phyloP scores from a whole-genome alignment of 2,329 filamentous ascomycete species.

The Colletotrichum sansevieriae region DNA sequence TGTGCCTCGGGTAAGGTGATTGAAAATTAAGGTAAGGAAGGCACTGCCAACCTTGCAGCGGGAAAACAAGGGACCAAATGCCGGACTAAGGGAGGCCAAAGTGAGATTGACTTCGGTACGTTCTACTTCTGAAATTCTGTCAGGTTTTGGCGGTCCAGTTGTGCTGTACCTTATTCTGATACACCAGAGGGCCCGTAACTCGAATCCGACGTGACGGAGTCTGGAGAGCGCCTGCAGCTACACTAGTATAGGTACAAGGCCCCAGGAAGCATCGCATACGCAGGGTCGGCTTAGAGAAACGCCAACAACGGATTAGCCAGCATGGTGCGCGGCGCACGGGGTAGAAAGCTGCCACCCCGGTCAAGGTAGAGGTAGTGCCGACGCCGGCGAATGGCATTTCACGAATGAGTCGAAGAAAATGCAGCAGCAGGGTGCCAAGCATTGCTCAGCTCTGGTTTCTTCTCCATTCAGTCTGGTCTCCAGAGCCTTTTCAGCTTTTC shows the following conservation, averaged over 20 bases:
- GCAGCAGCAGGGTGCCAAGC: conserved; percentile 7
- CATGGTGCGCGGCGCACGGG: no score
- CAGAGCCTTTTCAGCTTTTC: background rate
- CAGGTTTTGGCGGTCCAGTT: background rate
- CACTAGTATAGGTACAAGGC: no score
- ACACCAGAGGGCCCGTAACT: no score
- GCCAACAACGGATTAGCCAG: background rate
- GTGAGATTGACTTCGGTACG: no score
- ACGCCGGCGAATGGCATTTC: conserved; percentile 26
- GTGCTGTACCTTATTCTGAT: background rate
- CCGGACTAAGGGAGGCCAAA: no score
- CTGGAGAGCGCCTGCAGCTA: conserved; percentile 8
- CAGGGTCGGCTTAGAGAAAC: background rate
- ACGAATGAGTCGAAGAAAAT: background rate
- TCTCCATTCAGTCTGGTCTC: background rate
- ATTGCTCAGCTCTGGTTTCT: conserved; percentile 8
- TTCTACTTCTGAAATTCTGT: background rate
- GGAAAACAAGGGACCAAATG: no score
- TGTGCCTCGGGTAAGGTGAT: conserved; percentile 9
- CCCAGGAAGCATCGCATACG: no score
- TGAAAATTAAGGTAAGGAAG: conserved; percentile 14
- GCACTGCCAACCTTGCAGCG: conserved; percentile 1
- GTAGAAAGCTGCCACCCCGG: background rate
- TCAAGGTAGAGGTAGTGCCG: background rate
- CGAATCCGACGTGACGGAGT: background rate